A percentile compares a stretch with the other conserved stretches of the same genome.
phyloP scores from a whole-genome alignment of 169 alveolate genomes.

The Fabrea salina region DNA sequence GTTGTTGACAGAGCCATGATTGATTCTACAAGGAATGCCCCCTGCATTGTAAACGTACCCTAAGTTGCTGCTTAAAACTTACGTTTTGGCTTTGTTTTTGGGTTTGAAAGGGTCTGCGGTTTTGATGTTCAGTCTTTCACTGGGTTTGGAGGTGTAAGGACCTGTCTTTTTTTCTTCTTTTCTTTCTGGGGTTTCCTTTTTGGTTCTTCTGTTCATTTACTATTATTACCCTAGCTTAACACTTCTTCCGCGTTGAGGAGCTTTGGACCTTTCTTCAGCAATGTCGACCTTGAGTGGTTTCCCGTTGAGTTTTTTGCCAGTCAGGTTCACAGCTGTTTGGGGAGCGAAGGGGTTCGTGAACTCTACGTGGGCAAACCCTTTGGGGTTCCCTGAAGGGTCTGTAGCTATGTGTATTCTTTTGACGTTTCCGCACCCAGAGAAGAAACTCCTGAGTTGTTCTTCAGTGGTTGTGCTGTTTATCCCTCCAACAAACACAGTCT shows the following conservation, averaged over 20 bases:
- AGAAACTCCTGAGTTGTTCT: conserved; percentile 54
- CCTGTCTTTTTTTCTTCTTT: conserved; percentile 2
- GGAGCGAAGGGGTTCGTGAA: conserved; percentile 63
- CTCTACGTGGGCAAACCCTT: conserved; percentile 77
- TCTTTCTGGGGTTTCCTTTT: too few relatives aligned
- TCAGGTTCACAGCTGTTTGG: conserved; percentile 52
- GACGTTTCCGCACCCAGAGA: conserved; percentile 66
- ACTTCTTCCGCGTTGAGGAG: too few relatives aligned
- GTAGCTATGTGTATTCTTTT: conserved; percentile 54
- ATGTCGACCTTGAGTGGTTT: conserved; percentile 61
- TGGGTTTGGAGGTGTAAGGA: conserved; percentile 15
- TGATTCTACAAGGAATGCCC: conserved; percentile 78
- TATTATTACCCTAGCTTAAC: too few relatives aligned
- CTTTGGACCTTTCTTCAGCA: conserved; percentile 24
- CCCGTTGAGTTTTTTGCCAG: conserved; percentile 65
- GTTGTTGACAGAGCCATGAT: conserved; percentile 62
- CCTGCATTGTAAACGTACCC: conserved; percentile 75
- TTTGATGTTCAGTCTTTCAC: conserved; percentile 31
- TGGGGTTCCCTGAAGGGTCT: conserved; percentile 66
- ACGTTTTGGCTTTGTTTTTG: conserved; percentile 33
- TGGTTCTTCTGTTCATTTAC: too few relatives aligned
- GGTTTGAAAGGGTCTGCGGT: conserved; percentile 34
- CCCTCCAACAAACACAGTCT: conserved; percentile 70
- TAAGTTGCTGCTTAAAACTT: conserved; percentile 37
- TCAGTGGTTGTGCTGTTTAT: conserved; percentile 58